Evolutionary conservation across 768 basidiomycete species (phyloP).

Genomic region (Termitomyces sp.): DNA sequence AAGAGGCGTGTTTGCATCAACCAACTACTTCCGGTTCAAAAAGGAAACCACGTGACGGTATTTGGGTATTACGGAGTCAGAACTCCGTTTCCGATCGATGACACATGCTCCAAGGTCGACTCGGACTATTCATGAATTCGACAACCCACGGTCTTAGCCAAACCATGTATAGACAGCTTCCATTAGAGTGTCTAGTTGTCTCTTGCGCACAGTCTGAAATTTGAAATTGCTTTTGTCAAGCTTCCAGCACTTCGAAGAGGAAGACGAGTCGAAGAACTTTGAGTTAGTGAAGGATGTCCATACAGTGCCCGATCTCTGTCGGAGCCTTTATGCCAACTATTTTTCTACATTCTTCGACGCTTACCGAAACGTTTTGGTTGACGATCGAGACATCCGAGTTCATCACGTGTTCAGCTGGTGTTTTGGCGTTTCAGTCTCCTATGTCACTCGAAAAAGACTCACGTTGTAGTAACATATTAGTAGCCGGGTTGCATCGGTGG

Average conservation of each 20-base stretch:
- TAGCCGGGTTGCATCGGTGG: neutral
- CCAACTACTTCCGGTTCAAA: constrained; percentile 10
- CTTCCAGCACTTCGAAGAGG: neutral
- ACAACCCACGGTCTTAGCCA: too few species aligned
- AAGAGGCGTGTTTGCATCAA: constrained; percentile 17
- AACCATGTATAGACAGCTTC: neutral
- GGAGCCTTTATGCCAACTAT: neutral
- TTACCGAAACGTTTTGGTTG: neutral
- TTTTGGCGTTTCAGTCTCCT: neutral
- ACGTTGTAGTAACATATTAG: neutral
- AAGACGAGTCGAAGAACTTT: neutral
- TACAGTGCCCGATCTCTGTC: neutral
- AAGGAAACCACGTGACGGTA: constrained; percentile 18
- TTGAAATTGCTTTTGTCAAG: neutral
- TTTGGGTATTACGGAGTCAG: constrained; percentile 7
- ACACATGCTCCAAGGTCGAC: too few species aligned
- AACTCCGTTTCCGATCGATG: neutral
- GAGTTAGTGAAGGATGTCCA: neutral
- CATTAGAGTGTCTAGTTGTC: neutral
- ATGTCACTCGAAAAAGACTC: neutral
- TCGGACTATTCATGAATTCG: too few species aligned
- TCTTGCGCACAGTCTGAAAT: neutral
- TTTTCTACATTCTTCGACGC: neutral
- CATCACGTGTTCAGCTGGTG: neutral
- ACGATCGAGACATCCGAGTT: neutral